phyloP scores from a whole-genome alignment of 441 rosid genomes.

The Eruca vesicaria region DNA sequence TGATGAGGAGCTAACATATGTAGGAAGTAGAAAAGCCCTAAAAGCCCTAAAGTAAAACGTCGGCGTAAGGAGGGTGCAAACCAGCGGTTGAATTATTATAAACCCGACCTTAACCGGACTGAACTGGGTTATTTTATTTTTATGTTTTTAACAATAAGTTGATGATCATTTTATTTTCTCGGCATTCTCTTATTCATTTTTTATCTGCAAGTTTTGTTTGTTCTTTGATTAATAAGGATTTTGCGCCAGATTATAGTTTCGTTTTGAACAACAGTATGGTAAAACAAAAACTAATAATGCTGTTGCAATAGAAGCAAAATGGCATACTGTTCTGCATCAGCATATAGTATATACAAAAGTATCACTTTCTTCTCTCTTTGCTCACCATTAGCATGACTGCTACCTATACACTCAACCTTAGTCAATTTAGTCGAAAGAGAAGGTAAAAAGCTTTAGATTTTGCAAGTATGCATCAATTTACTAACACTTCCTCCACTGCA shows the following conservation, averaged over 20 bases:
- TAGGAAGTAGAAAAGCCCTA: not conserved
- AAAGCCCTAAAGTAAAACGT: not conserved
- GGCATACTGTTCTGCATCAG: not conserved
- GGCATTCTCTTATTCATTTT: not conserved
- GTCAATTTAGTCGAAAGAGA: not conserved
- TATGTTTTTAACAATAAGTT: not conserved
- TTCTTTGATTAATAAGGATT: not conserved
- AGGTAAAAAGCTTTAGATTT: not conserved
- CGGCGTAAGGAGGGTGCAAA: not conserved
- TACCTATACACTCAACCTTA: not conserved
- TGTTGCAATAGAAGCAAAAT: too few relatives aligned
- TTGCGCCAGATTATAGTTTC: not conserved
- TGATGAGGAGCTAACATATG: not conserved
- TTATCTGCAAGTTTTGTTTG: not conserved
- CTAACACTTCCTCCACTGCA: not conserved
- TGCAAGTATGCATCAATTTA: conserved; percentile 4
- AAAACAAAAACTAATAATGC: not conserved
- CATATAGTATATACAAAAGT: not conserved
- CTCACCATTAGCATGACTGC: not conserved
- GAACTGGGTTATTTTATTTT: not conserved
- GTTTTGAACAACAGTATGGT: not conserved
- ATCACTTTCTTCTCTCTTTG: not conserved
- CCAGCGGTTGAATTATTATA: not conserved
- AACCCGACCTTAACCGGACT: not conserved
- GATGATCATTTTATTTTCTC: not conserved